These are phyloP conservation scores for Leucosporidium yakuticum DNA, from an alignment of 768 basidiomycete genomes.

Conservation along the genomic window DNA sequence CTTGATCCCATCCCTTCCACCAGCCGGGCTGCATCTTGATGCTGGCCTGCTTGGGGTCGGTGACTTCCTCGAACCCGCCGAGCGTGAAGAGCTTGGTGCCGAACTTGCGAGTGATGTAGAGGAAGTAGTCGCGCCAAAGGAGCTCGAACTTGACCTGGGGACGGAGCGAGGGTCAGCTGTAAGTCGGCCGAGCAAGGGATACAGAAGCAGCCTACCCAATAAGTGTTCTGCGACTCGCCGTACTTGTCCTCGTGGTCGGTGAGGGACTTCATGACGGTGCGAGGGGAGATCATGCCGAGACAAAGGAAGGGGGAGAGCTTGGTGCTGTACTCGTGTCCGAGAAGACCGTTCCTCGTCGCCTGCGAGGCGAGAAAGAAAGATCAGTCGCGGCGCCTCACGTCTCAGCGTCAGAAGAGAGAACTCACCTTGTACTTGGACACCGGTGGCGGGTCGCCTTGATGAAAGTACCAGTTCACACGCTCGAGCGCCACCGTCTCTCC, in stretches of 20 bases:
- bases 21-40: constrained; percentile 22
- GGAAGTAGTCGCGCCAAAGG: constrained; percentile 47
- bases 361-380: neutral
- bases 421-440: constrained; percentile 42
- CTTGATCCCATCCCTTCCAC: constrained; percentile 38
- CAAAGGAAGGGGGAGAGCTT: constrained; percentile 47
- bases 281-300: constrained; percentile 41
- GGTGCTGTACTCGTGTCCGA: constrained; percentile 47
- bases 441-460: constrained; percentile 28
- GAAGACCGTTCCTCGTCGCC: constrained; percentile 45
- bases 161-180: neutral
- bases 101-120: constrained; percentile 24
- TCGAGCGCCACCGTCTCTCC: constrained; percentile 41
- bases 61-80: constrained; percentile 44
- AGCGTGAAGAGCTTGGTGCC: constrained; percentile 45
- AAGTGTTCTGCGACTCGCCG: constrained; percentile 44
- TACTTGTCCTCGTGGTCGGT: constrained; percentile 34
- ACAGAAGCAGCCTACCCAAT: constrained; percentile 38
- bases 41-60: constrained; percentile 38
- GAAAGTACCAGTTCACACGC: constrained; percentile 44
- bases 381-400: neutral
- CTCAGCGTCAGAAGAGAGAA: neutral
- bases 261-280: constrained; percentile 28
- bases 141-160: constrained; percentile 41
- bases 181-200: neutral